These are phyloP conservation scores for Globisporangium paroecandrum DNA, from an alignment of 352 stramenopile genomes.

Conservation along the genomic window DNA sequence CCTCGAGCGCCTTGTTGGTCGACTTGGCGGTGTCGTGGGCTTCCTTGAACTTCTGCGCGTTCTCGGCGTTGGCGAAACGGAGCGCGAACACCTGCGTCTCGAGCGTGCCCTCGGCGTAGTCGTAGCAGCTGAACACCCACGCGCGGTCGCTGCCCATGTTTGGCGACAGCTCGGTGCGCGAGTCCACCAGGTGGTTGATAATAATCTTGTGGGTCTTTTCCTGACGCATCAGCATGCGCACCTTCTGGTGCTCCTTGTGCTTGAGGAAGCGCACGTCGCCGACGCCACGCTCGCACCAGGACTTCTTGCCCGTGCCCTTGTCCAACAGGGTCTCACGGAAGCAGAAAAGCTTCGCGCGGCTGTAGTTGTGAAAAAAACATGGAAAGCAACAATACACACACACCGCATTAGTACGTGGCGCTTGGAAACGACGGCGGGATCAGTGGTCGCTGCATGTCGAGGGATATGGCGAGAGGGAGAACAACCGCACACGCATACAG, in stretches of 20 bases:
- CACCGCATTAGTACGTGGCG: neutral
- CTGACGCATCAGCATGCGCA: slow-evolving; percentile 97
- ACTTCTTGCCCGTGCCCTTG: slow-evolving; percentile 97
- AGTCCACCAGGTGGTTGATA: slow-evolving; percentile 96
- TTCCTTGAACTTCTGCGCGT: slow-evolving; percentile 96
- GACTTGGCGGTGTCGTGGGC: slow-evolving; percentile 92
- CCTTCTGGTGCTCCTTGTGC: slow-evolving; percentile 93
- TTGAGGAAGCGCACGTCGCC: slow-evolving; percentile 96
- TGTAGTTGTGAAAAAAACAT: slow-evolving; percentile 25
- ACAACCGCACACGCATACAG: neutral
- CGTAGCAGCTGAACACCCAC: slow-evolving; percentile 98
- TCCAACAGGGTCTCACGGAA: slow-evolving; percentile 97
- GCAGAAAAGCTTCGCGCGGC: slow-evolving; percentile 95
- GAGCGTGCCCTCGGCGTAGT: slow-evolving; percentile 95
- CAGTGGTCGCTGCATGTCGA: neutral
- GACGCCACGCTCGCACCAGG: slow-evolving; percentile 96
- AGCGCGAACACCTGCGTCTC: slow-evolving; percentile 89
- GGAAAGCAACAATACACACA: neutral
- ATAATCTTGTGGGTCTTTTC: slow-evolving; percentile 99
- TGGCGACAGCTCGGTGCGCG: slow-evolving; percentile 92
- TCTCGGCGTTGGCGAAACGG: slow-evolving; percentile 95
- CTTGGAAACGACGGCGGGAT: neutral
- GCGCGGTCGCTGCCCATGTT: slow-evolving; percentile 96
- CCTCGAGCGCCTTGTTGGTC: slow-evolving; percentile 93
- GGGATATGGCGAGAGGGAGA: neutral